These are phyloP conservation scores for Penicillium odoratum DNA, from an alignment of 495 filamentous ascomycete genomes.

Conservation along the genomic window DNA sequence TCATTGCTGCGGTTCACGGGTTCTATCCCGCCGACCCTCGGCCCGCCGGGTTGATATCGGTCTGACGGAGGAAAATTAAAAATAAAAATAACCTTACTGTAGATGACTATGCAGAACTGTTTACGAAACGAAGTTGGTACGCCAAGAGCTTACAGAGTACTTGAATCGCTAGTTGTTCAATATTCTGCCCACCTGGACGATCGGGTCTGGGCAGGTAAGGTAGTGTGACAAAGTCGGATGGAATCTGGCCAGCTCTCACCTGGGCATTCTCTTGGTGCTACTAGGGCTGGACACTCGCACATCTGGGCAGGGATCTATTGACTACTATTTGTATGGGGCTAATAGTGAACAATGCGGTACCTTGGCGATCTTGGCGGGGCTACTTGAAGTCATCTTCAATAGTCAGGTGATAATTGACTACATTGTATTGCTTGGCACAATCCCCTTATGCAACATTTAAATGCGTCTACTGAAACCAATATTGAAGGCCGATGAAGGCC, in stretches of 20 bases:
- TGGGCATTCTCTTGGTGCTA: background rate
- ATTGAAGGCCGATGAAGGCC: conserved; percentile 10
- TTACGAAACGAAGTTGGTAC: background rate
- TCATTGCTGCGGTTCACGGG: background rate
- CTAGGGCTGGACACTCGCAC: background rate
- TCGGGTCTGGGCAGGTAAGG: conserved; percentile 1
- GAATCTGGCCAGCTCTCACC: background rate
- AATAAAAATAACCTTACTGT: background rate
- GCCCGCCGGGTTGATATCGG: background rate
- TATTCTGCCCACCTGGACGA: background rate
- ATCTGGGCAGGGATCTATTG: background rate
- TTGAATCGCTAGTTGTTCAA: conserved; percentile 1
- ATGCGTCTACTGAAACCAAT: conserved; percentile 21
- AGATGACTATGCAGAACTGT: too few relatives aligned
- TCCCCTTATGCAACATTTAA: conserved; percentile 1
- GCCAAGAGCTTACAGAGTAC: background rate
- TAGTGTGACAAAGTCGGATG: background rate
- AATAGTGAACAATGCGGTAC: conserved; percentile 16
- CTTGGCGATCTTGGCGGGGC: conserved; percentile 26
- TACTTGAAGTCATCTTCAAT: background rate
- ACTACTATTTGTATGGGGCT: conserved; percentile 6
- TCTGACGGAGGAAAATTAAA: background rate
- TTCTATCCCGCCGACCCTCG: conserved; percentile 4
- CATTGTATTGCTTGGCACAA: background rate
- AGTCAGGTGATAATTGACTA: background rate